A percentile compares a stretch with the other conserved stretches of the same genome.
These are phyloP conservation scores for Zopfochytrium polystomum DNA, from an alignment of 371 early-diverging fungal genomes.

Conservation along the genomic window DNA sequence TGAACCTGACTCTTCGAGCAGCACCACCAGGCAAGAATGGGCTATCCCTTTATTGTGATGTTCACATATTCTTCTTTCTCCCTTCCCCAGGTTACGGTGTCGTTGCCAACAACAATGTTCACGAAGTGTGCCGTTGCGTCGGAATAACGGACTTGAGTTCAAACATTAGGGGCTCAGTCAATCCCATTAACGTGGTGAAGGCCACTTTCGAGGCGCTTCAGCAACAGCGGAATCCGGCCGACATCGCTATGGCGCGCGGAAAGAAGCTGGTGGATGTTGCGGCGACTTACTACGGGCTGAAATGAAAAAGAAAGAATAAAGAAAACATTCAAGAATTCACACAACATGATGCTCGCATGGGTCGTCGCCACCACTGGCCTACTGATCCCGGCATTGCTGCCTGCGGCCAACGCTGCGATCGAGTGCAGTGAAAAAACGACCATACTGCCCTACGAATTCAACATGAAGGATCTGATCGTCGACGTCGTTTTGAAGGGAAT, in stretches of 20 bases:
- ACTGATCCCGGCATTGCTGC: no score
- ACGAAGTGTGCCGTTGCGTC: conserved; percentile 91
- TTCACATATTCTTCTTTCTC: background rate
- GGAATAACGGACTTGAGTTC: conserved; percentile 91
- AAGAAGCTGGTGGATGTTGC: conserved; percentile 84
- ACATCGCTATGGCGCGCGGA: conserved; percentile 87
- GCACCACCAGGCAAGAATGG: conserved; percentile 78
- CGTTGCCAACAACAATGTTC: conserved; percentile 86
- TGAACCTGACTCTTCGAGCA: conserved; percentile 74
- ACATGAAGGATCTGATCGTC: background rate
- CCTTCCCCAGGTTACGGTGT: conserved; percentile 81
- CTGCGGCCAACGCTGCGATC: no score
- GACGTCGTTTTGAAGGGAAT: background rate
- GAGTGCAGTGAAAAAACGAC: background rate
- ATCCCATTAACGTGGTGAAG: conserved; percentile 97
- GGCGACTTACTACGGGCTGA: conserved; percentile 44
- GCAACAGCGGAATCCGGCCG: conserved; percentile 76
- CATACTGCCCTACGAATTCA: background rate
- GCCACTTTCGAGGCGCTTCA: conserved; percentile 90
- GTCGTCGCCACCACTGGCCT: no score
- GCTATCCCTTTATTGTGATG: background rate
- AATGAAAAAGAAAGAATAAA: conserved; percentile 8
- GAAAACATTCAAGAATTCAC: background rate
- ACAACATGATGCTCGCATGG: background rate
- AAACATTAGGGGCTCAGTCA: conserved; percentile 88